Base-by-base conservation (phyloP, 208 protist species). In the Wallacemonas rigidus region DNA sequence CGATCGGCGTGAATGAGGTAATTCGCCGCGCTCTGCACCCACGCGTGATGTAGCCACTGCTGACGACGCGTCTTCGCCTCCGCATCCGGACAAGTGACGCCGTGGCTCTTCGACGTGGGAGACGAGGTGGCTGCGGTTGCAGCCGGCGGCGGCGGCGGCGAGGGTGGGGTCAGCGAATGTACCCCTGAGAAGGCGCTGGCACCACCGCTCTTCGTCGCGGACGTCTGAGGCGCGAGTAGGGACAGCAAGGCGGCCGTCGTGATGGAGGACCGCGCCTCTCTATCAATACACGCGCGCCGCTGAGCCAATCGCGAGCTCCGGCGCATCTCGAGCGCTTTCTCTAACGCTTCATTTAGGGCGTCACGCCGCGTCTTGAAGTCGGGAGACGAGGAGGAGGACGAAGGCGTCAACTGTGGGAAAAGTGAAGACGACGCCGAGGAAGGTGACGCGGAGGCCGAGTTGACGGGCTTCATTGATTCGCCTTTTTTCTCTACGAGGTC, bases 321-420 rank as follows among this genome's bases (percentile, higher is more conserved):
- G 11, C 70, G 74, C n/a, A 88, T 56, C 64, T 77, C 53, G 17
- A 94, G 79, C 65, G 92, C 89, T 40, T 70, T 77, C 35, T 80
- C 72, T 39, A 92, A 73, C 26, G 80, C 75, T 11, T 87, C 73
- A 77, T 90, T 94, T 26, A 94, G 64, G 40, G 73, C 67, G 2
- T 81, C 51, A 17, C 70, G 63, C 8, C 67, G 74, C 43, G 61
- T 14, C 36, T 55, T 45, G 6, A 71, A 9, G n/a, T 50, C 57
- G 11, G 50, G 40, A 26, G 17, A 17, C 17, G 15, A 7, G 1
- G 15, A 58, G 35, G 7, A 17, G 15, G 54, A 14, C 54, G 26
- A 26, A 26, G 26, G 26, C 26, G 26, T 26, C 26, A 26, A 26
- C 26, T 26, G 26, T 0, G 26, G 26, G 26, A 26, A 26, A 26